Percentiles rank a stretch among this genome's conserved stretches.
Evolutionary conservation across 768 basidiomycete genomes (phyloP).

Genomic region (Leccinum pellstonianum): DNA sequence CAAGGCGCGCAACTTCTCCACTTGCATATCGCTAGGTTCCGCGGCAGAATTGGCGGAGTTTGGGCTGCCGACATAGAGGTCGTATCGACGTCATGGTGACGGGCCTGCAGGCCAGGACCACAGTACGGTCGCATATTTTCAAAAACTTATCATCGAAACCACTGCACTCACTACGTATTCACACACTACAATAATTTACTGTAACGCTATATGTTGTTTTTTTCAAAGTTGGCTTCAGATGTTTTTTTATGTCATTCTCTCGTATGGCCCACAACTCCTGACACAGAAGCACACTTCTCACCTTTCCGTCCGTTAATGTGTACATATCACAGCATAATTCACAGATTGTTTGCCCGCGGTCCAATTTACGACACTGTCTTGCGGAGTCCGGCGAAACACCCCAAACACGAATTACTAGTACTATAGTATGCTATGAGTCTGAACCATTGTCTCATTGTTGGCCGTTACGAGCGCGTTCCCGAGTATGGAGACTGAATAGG

Average conservation of each 20-base stretch:
- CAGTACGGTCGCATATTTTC: background rate
- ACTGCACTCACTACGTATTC: background rate
- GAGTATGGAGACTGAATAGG: background rate
- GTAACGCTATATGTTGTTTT: background rate
- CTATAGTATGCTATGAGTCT: background rate
- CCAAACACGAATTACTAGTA: too few relatives aligned
- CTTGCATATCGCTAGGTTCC: constrained; percentile 8
- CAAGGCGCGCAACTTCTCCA: constrained; percentile 9
- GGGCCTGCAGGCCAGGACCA: background rate
- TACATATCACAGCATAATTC: too few relatives aligned
- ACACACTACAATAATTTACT: background rate
- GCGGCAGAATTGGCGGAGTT: background rate
- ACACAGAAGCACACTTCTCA: background rate
- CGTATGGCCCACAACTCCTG: background rate
- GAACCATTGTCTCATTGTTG: background rate
- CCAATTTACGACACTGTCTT: too few relatives aligned
- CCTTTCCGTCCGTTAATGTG: background rate
- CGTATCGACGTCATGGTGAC: background rate
- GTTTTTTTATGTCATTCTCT: background rate
- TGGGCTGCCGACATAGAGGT: constrained; percentile 17
- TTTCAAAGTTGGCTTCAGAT: background rate
- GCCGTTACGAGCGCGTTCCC: background rate
- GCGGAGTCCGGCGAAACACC: too few relatives aligned
- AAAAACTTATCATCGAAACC: background rate
- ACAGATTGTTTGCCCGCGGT: background rate